A percentile compares a stretch with the other conserved stretches of the same genome.
These are phyloP conservation scores for Tilletia walkeri DNA, from an alignment of 1,284 basidiomycete genomes.

Conservation along the genomic window DNA sequence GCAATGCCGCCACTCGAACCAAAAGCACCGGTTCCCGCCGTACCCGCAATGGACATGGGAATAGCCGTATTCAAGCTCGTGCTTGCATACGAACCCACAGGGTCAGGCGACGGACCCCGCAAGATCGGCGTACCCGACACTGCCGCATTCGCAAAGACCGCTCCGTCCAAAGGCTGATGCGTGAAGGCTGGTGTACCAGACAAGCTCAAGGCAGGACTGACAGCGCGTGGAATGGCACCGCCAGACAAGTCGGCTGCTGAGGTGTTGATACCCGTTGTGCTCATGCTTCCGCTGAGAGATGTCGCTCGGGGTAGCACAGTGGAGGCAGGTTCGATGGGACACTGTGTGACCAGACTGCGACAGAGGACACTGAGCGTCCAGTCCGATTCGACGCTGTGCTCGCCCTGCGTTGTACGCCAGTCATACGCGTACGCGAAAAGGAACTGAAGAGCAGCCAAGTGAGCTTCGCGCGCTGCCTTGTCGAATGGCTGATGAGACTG, in stretches of 20 bases:
- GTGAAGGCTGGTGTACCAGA: not conserved
- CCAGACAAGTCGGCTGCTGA: not conserved
- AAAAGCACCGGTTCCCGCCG: not conserved
- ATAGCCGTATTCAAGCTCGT: not conserved
- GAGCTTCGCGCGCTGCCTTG: conserved; percentile 9
- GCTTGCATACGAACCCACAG: not conserved
- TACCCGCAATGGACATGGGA: not conserved
- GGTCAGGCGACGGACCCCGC: not conserved
- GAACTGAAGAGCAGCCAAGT: conserved; percentile 19
- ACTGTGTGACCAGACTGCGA: conserved; percentile 19
- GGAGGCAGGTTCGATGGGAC: conserved; percentile 7
- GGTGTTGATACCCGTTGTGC: not conserved
- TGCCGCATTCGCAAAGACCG: not conserved
- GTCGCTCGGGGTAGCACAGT: not conserved
- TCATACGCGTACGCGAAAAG: conserved; percentile 30
- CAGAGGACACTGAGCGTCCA: conserved; percentile 28
- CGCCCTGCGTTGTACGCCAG: conserved; percentile 21
- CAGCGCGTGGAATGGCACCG: not conserved
- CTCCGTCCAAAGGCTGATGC: conserved; percentile 1
- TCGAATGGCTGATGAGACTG: not conserved
- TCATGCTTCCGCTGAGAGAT: not conserved
- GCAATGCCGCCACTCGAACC: no score
- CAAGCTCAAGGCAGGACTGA: conserved; percentile 4
- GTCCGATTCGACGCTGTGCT: conserved; percentile 26
- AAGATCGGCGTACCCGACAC: not conserved